These are phyloP conservation scores for Hymenoscyphus infarciens DNA, from an alignment of 2,329 filamentous ascomycete species.

Conservation along the genomic window DNA sequence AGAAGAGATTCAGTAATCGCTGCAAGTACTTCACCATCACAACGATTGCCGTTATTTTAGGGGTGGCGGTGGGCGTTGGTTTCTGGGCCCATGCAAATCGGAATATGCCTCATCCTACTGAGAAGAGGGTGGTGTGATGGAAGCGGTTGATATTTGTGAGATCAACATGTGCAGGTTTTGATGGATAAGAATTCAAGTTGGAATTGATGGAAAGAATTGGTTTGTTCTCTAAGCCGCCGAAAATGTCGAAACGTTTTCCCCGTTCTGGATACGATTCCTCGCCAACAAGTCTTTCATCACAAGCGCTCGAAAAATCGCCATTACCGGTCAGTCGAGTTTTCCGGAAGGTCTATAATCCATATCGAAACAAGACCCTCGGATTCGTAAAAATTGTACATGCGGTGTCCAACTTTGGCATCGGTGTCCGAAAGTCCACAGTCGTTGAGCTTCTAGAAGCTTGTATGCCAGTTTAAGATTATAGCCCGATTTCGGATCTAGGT, in stretches of 20 bases:
- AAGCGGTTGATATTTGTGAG: background rate
- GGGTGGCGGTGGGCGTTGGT: conserved; percentile 7
- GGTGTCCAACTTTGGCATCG: background rate
- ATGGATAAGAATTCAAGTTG: background rate
- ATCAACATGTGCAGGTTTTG: background rate
- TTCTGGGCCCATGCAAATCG: conserved; percentile 5
- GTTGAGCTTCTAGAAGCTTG: background rate
- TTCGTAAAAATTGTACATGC: background rate
- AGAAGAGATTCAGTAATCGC: conserved; percentile 8
- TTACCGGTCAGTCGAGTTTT: background rate
- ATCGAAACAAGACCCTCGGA: background rate
- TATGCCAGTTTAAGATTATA: background rate
- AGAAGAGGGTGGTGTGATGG: background rate
- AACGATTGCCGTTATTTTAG: background rate
- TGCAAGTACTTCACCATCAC: conserved; percentile 12
- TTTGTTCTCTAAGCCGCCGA: background rate
- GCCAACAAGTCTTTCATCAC: background rate
- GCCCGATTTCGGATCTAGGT: background rate
- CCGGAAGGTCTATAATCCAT: background rate
- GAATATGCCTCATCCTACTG: conserved; percentile 1
- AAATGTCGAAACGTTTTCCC: background rate
- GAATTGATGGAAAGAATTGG: background rate
- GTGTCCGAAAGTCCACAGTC: background rate
- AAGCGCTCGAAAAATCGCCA: background rate
- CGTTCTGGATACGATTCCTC: background rate